Percentiles rank a stretch among this genome's conserved stretches.
Conservation (phyloP, 1,139 yeast species). For the Pichia sp. region DNA sequence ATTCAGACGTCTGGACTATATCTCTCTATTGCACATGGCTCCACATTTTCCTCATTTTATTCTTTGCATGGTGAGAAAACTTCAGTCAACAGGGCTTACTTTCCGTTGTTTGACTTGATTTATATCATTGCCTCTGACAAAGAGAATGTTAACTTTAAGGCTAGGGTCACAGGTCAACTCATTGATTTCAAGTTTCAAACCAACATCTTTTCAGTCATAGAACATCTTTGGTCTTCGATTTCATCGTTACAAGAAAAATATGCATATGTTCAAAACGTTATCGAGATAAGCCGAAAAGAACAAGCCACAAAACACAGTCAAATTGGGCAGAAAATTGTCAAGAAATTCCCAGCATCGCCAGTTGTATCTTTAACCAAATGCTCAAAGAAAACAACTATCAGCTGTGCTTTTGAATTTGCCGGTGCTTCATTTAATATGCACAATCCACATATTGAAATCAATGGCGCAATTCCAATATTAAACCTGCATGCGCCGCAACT, state of each 20-base stretch:
- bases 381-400: conserved; percentile 29
- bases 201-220: conserved; percentile 17
- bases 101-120: conserved; percentile 57
- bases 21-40: conserved; percentile 58
- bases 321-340: background rate
- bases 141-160: conserved; percentile 30
- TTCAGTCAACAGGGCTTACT: conserved; percentile 48
- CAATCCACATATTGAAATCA: conserved; percentile 36
- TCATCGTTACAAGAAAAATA: conserved; percentile 18
- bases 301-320: background rate
- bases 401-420: conserved; percentile 49
- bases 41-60: conserved; percentile 42
- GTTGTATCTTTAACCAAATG: background rate
- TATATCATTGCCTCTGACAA: conserved; percentile 36
- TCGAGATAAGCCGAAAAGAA: background rate
- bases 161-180: conserved; percentile 53
- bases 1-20: conserved; percentile 58
- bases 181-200: conserved; percentile 53
- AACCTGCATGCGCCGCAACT: conserved; percentile 74
- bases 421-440: conserved; percentile 60
- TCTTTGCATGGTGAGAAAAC: conserved; percentile 32
- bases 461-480: conserved; percentile 40
- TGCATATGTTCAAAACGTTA: conserved; percentile 1
- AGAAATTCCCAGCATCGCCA: background rate
- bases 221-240: conserved; percentile 17